These are phyloP conservation scores for Talaromyces amestolkiae DNA, from an alignment of 2,329 filamentous ascomycete species.

Conservation along the genomic window DNA sequence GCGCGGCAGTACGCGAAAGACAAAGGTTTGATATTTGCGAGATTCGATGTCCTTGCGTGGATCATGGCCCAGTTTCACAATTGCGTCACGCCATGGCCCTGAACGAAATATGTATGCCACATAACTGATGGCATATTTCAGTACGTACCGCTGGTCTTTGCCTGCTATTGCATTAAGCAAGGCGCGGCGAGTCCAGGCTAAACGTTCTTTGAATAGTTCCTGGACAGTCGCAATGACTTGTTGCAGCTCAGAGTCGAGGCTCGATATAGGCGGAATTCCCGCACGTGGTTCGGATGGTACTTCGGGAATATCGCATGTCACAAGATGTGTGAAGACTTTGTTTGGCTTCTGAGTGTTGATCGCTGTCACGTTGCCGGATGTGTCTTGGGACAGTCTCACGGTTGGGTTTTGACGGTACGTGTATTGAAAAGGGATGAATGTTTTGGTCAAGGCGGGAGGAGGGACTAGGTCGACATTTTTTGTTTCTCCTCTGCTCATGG, in stretches of 20 bases:
- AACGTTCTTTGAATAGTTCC: constrained; percentile 67
- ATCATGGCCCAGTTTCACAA: constrained; percentile 82
- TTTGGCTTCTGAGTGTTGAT: constrained; percentile 56
- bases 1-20: constrained; percentile 66
- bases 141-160: constrained; percentile 50
- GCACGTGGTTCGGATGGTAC: constrained; percentile 62
- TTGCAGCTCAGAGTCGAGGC: constrained; percentile 58
- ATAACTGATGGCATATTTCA: constrained; percentile 77
- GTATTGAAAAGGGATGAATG: constrained; percentile 68
- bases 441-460: constrained; percentile 73
- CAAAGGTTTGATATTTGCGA: constrained; percentile 81
- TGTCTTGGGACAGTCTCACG: constrained; percentile 61
- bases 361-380: constrained; percentile 58
- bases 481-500: constrained; percentile 59
- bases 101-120: constrained; percentile 89
- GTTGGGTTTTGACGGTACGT: constrained; percentile 81
- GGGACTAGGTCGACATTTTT: constrained; percentile 70
- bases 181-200: constrained; percentile 82
- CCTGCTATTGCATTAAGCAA: constrained; percentile 68
- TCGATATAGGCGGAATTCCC: constrained; percentile 51
- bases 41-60: constrained; percentile 74
- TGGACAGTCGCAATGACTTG: constrained; percentile 64
- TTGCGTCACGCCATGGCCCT: constrained; percentile 85
- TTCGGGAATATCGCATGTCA: constrained; percentile 59
- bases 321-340: constrained; percentile 59